phyloP scores from a whole-genome alignment of 768 basidiomycete species.

The Mycena vulgaris region DNA sequence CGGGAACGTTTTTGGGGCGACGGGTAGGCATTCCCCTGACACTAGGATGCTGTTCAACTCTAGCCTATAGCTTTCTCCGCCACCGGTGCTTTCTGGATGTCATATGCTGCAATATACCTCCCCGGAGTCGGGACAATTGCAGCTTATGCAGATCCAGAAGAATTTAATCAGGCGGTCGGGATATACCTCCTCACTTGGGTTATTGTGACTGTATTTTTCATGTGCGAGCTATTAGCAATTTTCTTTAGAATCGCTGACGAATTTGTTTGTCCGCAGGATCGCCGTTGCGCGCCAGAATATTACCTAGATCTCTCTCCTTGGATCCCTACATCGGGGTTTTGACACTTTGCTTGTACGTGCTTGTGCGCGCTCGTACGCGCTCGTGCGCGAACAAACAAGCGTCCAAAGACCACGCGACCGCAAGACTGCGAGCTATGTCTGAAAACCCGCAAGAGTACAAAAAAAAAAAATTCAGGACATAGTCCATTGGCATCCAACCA shows the following conservation, averaged over 20 bases:
- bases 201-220: slow-evolving; percentile 73
- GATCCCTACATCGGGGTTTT: slow-evolving; percentile 59
- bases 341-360: too few species aligned
- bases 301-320: slow-evolving; percentile 57
- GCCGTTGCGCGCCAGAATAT: slow-evolving; percentile 56
- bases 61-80: slow-evolving; percentile 71
- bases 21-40: slow-evolving; percentile 59
- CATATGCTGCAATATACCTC: slow-evolving; percentile 77
- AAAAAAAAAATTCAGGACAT: too few species aligned
- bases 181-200: slow-evolving; percentile 80
- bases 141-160: slow-evolving; percentile 61
- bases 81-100: slow-evolving; percentile 88
- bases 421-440: too few species aligned
- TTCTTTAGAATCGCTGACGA: neutral
- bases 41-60: neutral
- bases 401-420: too few species aligned
- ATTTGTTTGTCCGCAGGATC: slow-evolving; percentile 44
- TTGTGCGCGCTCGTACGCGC: too few species aligned
- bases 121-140: slow-evolving; percentile 70
- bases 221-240: slow-evolving; percentile 60
- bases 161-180: slow-evolving; percentile 72
- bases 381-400: too few species aligned
- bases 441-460: too few species aligned
- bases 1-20: slow-evolving; percentile 77
- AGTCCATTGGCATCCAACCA: too few species aligned